Evolutionary conservation across 768 basidiomycete species (phyloP).

Genomic region (Phallus indusiatus): DNA sequence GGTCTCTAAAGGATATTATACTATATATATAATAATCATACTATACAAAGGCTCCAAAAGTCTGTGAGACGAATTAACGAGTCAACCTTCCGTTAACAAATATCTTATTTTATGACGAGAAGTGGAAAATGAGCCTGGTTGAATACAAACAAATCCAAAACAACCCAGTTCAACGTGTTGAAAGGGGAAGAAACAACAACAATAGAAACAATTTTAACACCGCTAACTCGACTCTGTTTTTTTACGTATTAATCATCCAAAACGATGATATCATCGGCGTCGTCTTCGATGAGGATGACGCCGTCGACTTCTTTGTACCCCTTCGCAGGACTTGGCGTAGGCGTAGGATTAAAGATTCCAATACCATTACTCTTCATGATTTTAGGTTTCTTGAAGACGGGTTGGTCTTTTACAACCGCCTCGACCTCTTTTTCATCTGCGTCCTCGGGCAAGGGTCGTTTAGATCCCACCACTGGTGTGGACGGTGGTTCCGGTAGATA

Average conservation of each 20-base stretch:
- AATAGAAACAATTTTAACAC: not conserved
- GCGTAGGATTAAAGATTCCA: constrained; percentile 10
- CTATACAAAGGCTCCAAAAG: not conserved
- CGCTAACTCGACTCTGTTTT: not conserved
- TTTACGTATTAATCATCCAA: not conserved
- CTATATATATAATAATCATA: not conserved
- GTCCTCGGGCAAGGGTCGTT: constrained; percentile 40
- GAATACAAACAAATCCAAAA: too few relatives aligned
- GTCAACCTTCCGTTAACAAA: not conserved
- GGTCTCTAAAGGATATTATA: not conserved
- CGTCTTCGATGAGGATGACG: constrained; percentile 50
- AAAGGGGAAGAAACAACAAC: not conserved
- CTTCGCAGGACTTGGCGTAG: constrained; percentile 23
- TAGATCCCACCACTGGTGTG: constrained; percentile 33
- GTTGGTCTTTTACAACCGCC: constrained; percentile 38
- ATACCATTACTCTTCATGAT: constrained; percentile 14
- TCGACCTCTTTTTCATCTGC: constrained; percentile 20
- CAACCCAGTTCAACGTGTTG: too few relatives aligned
- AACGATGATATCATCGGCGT: constrained; percentile 31
- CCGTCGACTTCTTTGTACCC: constrained; percentile 66
- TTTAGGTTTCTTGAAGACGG: constrained; percentile 42
- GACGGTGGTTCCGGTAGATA: constrained; percentile 31
- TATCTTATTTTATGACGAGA: not conserved
- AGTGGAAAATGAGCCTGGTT: too few relatives aligned
- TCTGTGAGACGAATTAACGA: not conserved